Base-by-base conservation (phyloP, 371 early-diverging fungal genomes). In the Mucor indicus region DNA sequence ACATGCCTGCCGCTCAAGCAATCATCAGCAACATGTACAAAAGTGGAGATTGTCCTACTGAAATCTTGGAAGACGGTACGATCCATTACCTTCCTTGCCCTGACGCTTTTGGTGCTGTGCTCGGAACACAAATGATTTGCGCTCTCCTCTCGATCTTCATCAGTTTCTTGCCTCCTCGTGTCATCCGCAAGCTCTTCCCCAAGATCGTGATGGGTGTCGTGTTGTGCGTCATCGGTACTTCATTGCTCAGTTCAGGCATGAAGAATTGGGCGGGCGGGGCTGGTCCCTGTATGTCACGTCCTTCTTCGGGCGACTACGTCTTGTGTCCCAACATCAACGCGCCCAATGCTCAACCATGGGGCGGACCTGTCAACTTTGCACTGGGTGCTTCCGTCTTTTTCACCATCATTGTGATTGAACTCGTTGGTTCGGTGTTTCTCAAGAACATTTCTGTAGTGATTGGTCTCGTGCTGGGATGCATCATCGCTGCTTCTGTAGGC, bases 341-440 rank as follows among this genome's bases (percentile, higher is more conserved):
- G 0, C 82, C 82, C 6, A 72, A 75, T 48, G 76, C 80, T 29
- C 69, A 71, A 20, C 56, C 77, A 3, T 81, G 83, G 83, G 69
- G 69, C 9, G 41, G 53, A 10, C 62, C 69, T 12, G 64, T 43
- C 43, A 61, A 30, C 48, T 79, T 42, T 69, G 80, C 64, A 8
- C 50, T 81, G 2, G 82, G 82, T n/a, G 68, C 73, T 13, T 54
- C 69, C 47, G 82, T 81, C 4, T 64, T 77, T 25, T 62, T 72
- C 43, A 67, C 72, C 15, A 81, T 81, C 51, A 66, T 77, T 38
- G 23, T 81, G 31, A 62, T 81, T 48, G 81, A 81, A 53, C 30
- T 79, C 8, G 57, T 81, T 30, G 81, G 81, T 0, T 81, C 82
- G 2, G 75, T 80, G 8, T 79, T 79, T 38, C 57, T 81, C 52